Evolutionary conservation across 306 rosid genomes (phyloP).

Genomic region (Cercis canadensis): DNA sequence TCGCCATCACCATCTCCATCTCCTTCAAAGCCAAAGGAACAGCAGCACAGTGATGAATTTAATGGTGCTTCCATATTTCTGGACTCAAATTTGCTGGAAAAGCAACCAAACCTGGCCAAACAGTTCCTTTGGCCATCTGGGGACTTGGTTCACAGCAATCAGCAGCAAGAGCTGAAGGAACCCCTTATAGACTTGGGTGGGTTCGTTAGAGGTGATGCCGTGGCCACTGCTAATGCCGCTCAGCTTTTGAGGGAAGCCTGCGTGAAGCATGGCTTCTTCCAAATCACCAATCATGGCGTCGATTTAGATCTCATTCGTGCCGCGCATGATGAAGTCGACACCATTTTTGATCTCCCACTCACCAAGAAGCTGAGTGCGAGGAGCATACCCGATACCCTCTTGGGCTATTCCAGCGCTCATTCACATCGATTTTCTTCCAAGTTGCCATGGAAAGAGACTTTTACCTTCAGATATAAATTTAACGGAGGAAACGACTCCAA

Average conservation of each 20-base stretch:
- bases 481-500: neutral
- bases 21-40: neutral
- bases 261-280: conserved; percentile 67
- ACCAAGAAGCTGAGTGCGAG: conserved; percentile 41
- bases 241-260: conserved; percentile 58
- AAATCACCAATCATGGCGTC: conserved; percentile 69
- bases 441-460: conserved; percentile 77
- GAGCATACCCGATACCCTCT: conserved; percentile 35
- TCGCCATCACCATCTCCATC: neutral
- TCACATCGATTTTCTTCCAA: conserved; percentile 52
- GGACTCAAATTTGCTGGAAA: conserved; percentile 38
- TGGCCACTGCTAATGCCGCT: conserved; percentile 40
- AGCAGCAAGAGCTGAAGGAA: conserved; percentile 54
- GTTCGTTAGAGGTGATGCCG: conserved; percentile 45
- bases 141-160: conserved; percentile 30
- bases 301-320: conserved; percentile 49
- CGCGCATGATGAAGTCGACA: conserved; percentile 43
- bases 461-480: conserved; percentile 45
- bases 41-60: conserved; percentile 27
- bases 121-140: conserved; percentile 58
- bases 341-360: conserved; percentile 58
- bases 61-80: conserved; percentile 23
- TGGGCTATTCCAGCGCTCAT: conserved; percentile 70
- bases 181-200: conserved; percentile 57
- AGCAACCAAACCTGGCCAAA: conserved; percentile 46